These are phyloP conservation scores for Rhodotorula sp. DNA, from an alignment of 1,284 basidiomycete species.

Conservation along the genomic window DNA sequence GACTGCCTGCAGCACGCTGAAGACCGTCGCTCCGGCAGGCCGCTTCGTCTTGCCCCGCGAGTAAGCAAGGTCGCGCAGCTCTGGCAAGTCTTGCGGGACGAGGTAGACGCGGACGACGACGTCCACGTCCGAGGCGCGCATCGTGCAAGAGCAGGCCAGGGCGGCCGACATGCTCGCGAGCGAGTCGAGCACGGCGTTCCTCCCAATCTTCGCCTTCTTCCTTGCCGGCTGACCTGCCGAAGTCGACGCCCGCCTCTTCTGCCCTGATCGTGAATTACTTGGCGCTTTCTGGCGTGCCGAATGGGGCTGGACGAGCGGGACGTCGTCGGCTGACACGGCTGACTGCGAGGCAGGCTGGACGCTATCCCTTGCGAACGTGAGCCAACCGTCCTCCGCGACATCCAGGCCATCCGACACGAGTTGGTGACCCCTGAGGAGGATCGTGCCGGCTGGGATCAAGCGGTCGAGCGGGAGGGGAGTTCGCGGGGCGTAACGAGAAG, in stretches of 20 bases:
- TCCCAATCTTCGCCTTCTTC: constrained; percentile 3
- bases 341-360: neutral
- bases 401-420: neutral
- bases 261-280: neutral
- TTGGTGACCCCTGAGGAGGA: neutral
- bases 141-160: constrained; percentile 9
- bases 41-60: neutral
- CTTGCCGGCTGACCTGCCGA: neutral
- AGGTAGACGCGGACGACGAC: constrained; percentile 30
- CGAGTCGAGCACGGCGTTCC: constrained; percentile 5
- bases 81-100: constrained; percentile 24
- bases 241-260: neutral
- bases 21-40: neutral
- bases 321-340: neutral
- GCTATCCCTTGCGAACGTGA: neutral
- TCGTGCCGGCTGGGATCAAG: constrained; percentile 19
- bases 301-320: no score
- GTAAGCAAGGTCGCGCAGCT: neutral
- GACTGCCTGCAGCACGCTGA: constrained; percentile 7
- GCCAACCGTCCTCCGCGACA: constrained; percentile 21
- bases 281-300: neutral
- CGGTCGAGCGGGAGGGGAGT: constrained; percentile 12
- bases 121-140: neutral
- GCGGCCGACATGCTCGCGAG: constrained; percentile 10
- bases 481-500: neutral